phyloP scores from a whole-genome alignment of 306 rosid species.

The Quercus alba region DNA sequence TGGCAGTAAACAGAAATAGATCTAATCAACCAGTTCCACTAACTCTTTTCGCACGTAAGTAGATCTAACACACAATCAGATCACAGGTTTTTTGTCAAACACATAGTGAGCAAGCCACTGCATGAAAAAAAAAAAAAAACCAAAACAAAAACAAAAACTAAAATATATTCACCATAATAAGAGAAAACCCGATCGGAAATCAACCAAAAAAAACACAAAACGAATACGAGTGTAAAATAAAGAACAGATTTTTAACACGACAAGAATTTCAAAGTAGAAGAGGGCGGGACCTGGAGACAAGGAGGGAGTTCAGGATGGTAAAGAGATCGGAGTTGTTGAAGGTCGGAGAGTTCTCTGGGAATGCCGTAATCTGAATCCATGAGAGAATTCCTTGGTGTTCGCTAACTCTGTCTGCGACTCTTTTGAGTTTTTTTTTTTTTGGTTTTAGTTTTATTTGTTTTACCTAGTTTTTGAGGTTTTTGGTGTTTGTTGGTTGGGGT shows the following conservation, averaged over 20 bases:
- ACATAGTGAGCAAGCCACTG: not conserved
- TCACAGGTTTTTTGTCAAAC: not conserved
- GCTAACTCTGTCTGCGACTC: too few species aligned
- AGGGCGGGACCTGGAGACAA: slow-evolving; percentile 55
- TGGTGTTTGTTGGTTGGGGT: not conserved
- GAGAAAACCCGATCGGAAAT: not conserved
- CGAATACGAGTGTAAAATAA: not conserved
- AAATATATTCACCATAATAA: not conserved
- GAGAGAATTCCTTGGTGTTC: not conserved
- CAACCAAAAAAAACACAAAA: not conserved
- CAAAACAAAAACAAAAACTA: too few species aligned
- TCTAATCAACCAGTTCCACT: not conserved
- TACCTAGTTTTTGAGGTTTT: not conserved
- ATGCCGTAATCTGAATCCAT: slow-evolving; percentile 95
- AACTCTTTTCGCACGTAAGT: not conserved
- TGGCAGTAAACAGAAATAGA: slow-evolving; percentile 1
- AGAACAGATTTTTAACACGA: too few species aligned
- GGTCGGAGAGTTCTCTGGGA: slow-evolving; percentile 90
- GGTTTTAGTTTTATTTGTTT: not conserved
- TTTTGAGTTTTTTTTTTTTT: too few species aligned
- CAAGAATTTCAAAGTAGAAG: not conserved
- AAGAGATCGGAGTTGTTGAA: slow-evolving; percentile 66
- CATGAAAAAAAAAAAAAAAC: not conserved
- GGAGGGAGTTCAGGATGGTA: slow-evolving; percentile 88
- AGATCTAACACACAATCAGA: not conserved